A percentile compares a stretch with the other conserved stretches of the same genome.
Evolutionary conservation across 2,329 filamentous ascomycete species (phyloP).

Genomic region (Emergomyces pasteurianus): DNA sequence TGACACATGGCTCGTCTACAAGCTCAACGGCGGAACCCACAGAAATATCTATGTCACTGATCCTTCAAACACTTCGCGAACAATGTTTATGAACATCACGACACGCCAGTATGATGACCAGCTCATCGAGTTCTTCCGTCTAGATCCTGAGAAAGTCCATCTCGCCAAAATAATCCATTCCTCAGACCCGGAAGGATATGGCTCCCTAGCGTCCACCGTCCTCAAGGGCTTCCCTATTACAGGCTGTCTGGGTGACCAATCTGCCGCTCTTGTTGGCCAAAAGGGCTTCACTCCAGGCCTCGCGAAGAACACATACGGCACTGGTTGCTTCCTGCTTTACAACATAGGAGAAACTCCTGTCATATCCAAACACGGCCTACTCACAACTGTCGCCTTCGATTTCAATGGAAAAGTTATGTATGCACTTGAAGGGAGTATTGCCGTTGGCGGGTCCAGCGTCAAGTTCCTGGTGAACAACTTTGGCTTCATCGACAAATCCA

Average conservation of each 20-base stretch:
- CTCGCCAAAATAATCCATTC: slow-evolving; percentile 78
- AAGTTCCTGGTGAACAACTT: slow-evolving; percentile 62
- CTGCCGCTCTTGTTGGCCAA: slow-evolving; percentile 76
- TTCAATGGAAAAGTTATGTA: slow-evolving; percentile 62
- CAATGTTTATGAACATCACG: slow-evolving; percentile 87
- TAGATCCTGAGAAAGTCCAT: slow-evolving; percentile 55
- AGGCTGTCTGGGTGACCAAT: slow-evolving; percentile 78
- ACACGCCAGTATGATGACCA: slow-evolving; percentile 68
- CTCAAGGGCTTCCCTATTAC: slow-evolving; percentile 45
- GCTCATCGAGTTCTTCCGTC: slow-evolving; percentile 66
- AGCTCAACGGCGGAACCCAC: slow-evolving; percentile 58
- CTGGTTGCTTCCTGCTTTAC: slow-evolving; percentile 79
- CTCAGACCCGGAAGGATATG: slow-evolving; percentile 45
- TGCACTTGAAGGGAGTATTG: slow-evolving; percentile 72
- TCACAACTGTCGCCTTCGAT: slow-evolving; percentile 78
- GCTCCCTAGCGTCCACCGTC: slow-evolving; percentile 21
- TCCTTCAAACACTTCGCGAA: slow-evolving; percentile 78
- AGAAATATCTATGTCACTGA: slow-evolving; percentile 69
- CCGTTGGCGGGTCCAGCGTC: slow-evolving; percentile 70
- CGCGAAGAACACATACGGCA: slow-evolving; percentile 88
- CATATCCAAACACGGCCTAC: slow-evolving; percentile 67
- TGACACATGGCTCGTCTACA: slow-evolving; percentile 79
- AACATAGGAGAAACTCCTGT: slow-evolving; percentile 78
- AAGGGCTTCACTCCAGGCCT: slow-evolving; percentile 70
- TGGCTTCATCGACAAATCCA: slow-evolving; percentile 48